Evolutionary conservation across 1,139 yeast species (phyloP).

Genomic region (Tardiomyces blankii): DNA sequence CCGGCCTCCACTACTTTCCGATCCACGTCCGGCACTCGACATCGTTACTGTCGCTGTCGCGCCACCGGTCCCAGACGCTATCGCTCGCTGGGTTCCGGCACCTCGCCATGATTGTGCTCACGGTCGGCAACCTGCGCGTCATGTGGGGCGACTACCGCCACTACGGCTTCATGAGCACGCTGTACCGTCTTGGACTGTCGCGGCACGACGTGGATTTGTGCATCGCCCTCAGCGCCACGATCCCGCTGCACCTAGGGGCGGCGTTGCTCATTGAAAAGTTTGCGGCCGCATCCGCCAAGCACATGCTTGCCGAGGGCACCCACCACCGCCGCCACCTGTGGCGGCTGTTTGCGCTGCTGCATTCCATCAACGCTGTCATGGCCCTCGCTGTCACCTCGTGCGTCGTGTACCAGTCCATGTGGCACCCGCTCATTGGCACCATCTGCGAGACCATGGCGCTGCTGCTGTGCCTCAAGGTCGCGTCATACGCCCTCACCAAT

Average conservation of each 20-base stretch:
- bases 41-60: background rate
- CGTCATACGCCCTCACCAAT: conserved; percentile 34
- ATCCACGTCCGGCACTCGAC: background rate
- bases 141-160: conserved; percentile 27
- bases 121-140: conserved; percentile 30
- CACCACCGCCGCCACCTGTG: conserved; percentile 16
- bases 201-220: conserved; percentile 20
- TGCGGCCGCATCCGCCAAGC: conserved; percentile 7
- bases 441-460: conserved; percentile 31
- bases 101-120: conserved; percentile 28
- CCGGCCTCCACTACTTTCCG: background rate
- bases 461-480: conserved; percentile 30
- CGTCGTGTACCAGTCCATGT: conserved; percentile 25
- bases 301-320: background rate
- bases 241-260: conserved; percentile 27
- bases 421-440: conserved; percentile 35
- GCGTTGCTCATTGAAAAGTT: conserved; percentile 27
- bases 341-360: conserved; percentile 24
- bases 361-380: conserved; percentile 22
- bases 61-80: background rate
- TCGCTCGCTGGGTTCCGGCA: conserved; percentile 29
- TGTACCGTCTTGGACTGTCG: conserved; percentile 25
- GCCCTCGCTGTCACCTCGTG: conserved; percentile 23
- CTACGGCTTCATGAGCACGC: conserved; percentile 25
- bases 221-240: conserved; percentile 18